phyloP scores from a whole-genome alignment of 345 rosid genomes.

The Erysimum cheiranthoides region DNA sequence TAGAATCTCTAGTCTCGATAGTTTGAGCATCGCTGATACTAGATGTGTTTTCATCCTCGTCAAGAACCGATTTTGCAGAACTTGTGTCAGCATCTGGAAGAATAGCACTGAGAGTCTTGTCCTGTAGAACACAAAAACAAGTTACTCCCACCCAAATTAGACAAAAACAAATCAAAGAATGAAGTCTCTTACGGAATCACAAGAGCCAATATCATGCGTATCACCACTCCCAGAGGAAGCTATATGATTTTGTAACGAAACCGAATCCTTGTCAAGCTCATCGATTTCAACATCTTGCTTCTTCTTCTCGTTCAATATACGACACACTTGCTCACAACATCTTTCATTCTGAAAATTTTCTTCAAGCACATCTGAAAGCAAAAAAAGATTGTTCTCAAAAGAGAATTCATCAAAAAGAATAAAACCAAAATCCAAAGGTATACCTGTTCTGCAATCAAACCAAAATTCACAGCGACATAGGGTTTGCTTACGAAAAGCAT shows the following conservation, averaged over 20 bases:
- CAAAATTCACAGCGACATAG: conserved; percentile 53
- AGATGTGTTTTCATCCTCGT: conserved; percentile 39
- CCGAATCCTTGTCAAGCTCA: conserved; percentile 57
- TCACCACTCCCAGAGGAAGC: conserved; percentile 62
- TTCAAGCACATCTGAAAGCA: conserved; percentile 60
- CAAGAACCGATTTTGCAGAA: conserved; percentile 33
- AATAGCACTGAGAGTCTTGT: conserved; percentile 39
- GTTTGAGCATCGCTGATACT: conserved; percentile 44
- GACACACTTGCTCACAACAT: conserved; percentile 59
- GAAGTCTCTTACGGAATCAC: conserved; percentile 54
- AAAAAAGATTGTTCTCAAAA: conserved; percentile 11
- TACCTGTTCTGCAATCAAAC: conserved; percentile 63
- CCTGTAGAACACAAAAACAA: conserved; percentile 39
- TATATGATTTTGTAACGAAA: conserved; percentile 53
- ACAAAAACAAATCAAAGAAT: conserved; percentile 37
- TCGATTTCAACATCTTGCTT: conserved; percentile 60
- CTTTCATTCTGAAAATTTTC: conserved; percentile 64
- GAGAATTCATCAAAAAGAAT: background rate
- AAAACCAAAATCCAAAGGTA: background rate
- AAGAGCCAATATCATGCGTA: conserved; percentile 55
- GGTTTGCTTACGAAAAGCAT: conserved; percentile 28
- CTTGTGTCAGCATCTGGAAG: conserved; percentile 39
- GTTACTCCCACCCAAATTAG: background rate
- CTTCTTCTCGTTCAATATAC: conserved; percentile 55
- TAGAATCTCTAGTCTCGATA: conserved; percentile 43